Conservation (phyloP, 768 basidiomycete genomes). For the Leccinellum luteum region DNA sequence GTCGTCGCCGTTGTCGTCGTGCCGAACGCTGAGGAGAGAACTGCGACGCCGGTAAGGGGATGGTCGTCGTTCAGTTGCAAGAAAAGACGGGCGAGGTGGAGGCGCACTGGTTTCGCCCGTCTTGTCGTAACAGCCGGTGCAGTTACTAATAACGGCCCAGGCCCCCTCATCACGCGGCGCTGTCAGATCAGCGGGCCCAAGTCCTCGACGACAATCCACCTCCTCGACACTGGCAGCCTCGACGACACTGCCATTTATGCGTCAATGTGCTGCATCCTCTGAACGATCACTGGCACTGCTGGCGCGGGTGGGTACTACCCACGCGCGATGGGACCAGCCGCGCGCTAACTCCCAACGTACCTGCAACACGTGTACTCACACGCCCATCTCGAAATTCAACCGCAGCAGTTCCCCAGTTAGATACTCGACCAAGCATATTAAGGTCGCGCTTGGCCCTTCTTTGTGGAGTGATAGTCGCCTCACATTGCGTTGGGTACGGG, state of each 20-base stretch:
- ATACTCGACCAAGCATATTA: conserved; percentile 4
- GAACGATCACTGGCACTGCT: neutral
- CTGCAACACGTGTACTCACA: conserved; percentile 34
- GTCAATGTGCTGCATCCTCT: neutral
- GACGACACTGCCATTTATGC: neutral
- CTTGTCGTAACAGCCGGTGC: conserved; percentile 31
- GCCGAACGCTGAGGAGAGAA: conserved; percentile 9
- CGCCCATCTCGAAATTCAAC: conserved; percentile 27
- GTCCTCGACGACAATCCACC: conserved; percentile 9
- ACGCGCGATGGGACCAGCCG: conserved; percentile 6
- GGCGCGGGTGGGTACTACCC: neutral
- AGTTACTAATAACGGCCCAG: conserved; percentile 27
- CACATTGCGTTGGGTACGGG: conserved; percentile 3
- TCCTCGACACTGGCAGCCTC: conserved; percentile 1
- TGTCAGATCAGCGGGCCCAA: conserved; percentile 11
- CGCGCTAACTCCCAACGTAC: conserved; percentile 30
- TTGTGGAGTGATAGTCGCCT: conserved; percentile 14
- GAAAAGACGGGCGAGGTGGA: conserved; percentile 13
- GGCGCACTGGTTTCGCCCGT: conserved; percentile 33
- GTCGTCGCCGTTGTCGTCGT: conserved; percentile 15
- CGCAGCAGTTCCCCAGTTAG: conserved; percentile 27
- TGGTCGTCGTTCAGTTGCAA: conserved; percentile 21
- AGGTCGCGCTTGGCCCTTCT: conserved; percentile 6
- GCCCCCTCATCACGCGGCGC: conserved; percentile 21
- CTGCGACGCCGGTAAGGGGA: conserved; percentile 6